Evolutionary conservation across 2,329 filamentous ascomycete species (phyloP).

Genomic region (Penicillium verrucosum): DNA sequence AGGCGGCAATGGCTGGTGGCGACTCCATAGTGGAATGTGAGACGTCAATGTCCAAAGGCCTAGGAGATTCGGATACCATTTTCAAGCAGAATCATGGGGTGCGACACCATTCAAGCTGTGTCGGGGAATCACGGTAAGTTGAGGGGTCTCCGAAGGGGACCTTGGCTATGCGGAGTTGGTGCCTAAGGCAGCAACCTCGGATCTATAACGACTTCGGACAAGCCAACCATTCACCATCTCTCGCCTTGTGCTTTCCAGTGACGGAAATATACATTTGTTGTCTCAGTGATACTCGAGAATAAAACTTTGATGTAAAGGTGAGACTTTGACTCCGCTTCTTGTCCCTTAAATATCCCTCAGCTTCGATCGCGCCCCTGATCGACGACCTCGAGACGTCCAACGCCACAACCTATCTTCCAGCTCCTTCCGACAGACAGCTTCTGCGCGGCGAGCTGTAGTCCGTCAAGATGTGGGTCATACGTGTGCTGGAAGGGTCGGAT

Average conservation of each 20-base stretch:
- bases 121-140: slow-evolving; percentile 24
- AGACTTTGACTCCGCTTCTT: neutral
- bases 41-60: slow-evolving; percentile 34
- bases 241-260: neutral
- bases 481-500: too few relatives aligned
- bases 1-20: slow-evolving; percentile 61
- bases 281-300: too few relatives aligned
- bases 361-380: neutral
- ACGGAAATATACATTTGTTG: neutral
- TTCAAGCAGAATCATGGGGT: slow-evolving; percentile 7
- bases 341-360: neutral
- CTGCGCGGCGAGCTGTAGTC: neutral
- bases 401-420: neutral
- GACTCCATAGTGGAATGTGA: slow-evolving; percentile 34
- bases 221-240: neutral
- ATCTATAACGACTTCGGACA: neutral
- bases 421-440: neutral
- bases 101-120: slow-evolving; percentile 16
- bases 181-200: slow-evolving; percentile 8
- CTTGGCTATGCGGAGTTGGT: neutral
- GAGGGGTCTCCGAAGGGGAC: slow-evolving; percentile 7
- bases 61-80: slow-evolving; percentile 32
- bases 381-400: neutral
- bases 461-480: neutral
- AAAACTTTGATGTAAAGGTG: neutral